Percentiles rank a stretch among this genome's conserved stretches.
These are phyloP conservation scores for Aspergillus cristatus DNA, from an alignment of 495 filamentous ascomycete genomes.

Conservation along the genomic window DNA sequence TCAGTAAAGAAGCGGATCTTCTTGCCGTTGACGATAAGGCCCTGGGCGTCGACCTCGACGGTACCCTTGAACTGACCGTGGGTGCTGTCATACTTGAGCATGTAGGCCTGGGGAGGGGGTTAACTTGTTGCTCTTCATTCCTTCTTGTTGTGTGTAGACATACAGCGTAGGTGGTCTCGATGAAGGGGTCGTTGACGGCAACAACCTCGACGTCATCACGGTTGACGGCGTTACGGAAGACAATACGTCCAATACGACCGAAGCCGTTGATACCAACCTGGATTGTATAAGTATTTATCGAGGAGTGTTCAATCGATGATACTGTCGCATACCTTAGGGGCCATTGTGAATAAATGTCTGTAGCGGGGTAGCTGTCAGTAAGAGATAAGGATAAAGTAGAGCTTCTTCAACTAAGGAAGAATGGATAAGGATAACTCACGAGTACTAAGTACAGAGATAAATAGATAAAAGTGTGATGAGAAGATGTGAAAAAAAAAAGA, in stretches of 20 bases:
- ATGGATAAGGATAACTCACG: background rate
- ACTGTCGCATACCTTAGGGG: too few relatives aligned
- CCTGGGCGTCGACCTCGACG: slow-evolving; percentile 60
- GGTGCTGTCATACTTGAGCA: slow-evolving; percentile 97
- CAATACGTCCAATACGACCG: slow-evolving; percentile 97
- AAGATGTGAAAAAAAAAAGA: slow-evolving; percentile 10
- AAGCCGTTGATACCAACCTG: slow-evolving; percentile 99
- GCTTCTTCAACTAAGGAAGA: background rate
- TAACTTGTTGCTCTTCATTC: slow-evolving; percentile 8
- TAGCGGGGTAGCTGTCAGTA: slow-evolving; percentile 19
- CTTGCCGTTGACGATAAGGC: slow-evolving; percentile 91
- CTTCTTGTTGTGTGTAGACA: slow-evolving; percentile 26
- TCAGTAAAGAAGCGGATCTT: slow-evolving; percentile 91
- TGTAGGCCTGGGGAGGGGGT: slow-evolving; percentile 64
- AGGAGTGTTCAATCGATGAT: too few relatives aligned
- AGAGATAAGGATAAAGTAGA: slow-evolving; percentile 9
- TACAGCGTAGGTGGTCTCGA: slow-evolving; percentile 96
- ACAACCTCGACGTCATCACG: slow-evolving; percentile 79
- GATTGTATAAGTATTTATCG: too few relatives aligned
- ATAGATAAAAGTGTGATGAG: slow-evolving; percentile 2
- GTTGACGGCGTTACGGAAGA: slow-evolving; percentile 77
- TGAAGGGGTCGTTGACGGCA: slow-evolving; percentile 99
- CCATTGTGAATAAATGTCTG: slow-evolving; percentile 23
- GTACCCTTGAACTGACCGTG: slow-evolving; percentile 96
- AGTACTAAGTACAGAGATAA: too few relatives aligned